These are phyloP conservation scores for Monosporascus sp. DNA, from an alignment of 2,329 filamentous ascomycete genomes.

Conservation along the genomic window DNA sequence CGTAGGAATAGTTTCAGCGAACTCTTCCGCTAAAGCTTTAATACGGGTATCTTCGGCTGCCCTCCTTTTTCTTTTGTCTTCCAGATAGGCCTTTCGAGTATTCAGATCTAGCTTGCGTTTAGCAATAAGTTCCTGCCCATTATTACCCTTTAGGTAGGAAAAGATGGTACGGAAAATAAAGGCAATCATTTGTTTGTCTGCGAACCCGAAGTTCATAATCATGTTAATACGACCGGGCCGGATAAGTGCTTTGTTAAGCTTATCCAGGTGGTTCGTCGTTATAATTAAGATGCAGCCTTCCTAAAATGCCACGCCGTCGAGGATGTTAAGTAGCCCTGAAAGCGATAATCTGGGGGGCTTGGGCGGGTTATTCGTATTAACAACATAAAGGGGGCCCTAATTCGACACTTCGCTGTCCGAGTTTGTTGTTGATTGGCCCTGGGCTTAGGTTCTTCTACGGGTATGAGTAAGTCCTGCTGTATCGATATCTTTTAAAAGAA, in stretches of 20 bases:
- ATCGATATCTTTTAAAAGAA: constrained; percentile 73
- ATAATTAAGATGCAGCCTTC: constrained; percentile 60
- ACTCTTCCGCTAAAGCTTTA: constrained; percentile 40
- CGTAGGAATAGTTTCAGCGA: constrained; percentile 45
- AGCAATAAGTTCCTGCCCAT: constrained; percentile 20
- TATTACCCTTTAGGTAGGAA: constrained; percentile 43
- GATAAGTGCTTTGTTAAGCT: constrained; percentile 57
- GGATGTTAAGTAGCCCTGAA: constrained; percentile 73
- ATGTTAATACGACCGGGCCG: constrained; percentile 59
- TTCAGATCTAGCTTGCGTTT: constrained; percentile 23
- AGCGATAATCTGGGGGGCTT: constrained; percentile 51
- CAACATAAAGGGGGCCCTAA: constrained; percentile 26
- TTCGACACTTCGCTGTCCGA: background rate
- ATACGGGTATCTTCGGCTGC: constrained; percentile 35
- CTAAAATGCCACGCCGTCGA: constrained; percentile 67
- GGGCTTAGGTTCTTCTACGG: constrained; percentile 28
- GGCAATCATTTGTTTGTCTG: constrained; percentile 46
- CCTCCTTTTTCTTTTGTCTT: constrained; percentile 26
- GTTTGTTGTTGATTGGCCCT: too few relatives aligned
- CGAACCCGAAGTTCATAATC: constrained; percentile 50
- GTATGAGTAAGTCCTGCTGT: constrained; percentile 63
- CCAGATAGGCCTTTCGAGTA: constrained; percentile 17
- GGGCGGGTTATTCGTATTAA: constrained; percentile 12
- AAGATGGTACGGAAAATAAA: constrained; percentile 56
- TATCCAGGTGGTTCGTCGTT: constrained; percentile 59